Base-by-base conservation (phyloP, 139 green algal species). In the Gonium pectorale region DNA sequence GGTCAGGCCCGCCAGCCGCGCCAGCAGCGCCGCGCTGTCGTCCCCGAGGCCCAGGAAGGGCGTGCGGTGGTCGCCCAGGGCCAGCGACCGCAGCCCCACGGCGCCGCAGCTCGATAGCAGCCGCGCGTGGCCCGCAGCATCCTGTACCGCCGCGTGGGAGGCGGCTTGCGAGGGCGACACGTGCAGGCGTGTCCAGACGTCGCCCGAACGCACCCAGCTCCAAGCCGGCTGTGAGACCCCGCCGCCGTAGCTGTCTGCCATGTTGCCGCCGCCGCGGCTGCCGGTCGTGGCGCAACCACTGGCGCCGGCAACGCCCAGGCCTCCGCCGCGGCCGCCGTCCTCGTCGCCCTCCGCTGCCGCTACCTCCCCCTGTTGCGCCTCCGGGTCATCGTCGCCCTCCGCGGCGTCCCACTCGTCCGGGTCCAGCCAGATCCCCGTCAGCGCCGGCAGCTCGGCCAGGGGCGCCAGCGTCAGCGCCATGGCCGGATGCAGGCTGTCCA, bases 1-100 rank as follows among this genome's bases (percentile, higher is more conserved):
- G 3, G 60, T 84, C 19, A 84, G 78, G 44, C 31, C 35, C 3
- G n/a, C 15, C 3, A 84, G 78, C 5, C 5, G 22, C 1, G 78
- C 33, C 63, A 84, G 78, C 40, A 71, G 26, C 29, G 43, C 78
- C 17, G 62, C 78, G 8, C 44, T 31, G 62, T 75, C 78, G 31
- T 84, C 62, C 1, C 62, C 62, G 31, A 84, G 21, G 35, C 78
- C 78, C 1, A 84, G 78, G 43, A 75, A 54, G 11, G 78, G 66
- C 63, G 26, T 40, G 22, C 63, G 38, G 67, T 43, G 62, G 31
- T 56, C 40, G 31, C 78, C 78, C 44, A 84, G 63, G 13, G 78
- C 62, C 62, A 84, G 43, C 35, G 62, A 74, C 43, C 38, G 62
- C 24, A 84, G 60, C 11, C 43, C 5, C n/a, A n/a, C n/a, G n/a